Evolutionary conservation across 2,329 filamentous ascomycete species (phyloP).

Genomic region (Aspergillus sergii): DNA sequence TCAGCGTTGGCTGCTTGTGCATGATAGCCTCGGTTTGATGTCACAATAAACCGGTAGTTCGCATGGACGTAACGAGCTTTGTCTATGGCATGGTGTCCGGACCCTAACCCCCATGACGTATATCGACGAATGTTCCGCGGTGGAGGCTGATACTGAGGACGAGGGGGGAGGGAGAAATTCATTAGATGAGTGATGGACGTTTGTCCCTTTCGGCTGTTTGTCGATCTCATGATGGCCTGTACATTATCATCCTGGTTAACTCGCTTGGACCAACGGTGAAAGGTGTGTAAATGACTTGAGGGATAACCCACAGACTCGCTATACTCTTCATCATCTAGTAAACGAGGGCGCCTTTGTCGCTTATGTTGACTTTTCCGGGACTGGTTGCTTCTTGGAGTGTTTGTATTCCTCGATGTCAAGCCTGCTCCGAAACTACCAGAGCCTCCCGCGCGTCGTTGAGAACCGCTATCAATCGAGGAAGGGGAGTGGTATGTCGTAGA

Average conservation of each 20-base stretch:
- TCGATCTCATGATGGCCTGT: slow-evolving; percentile 64
- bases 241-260: slow-evolving; percentile 17
- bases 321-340: slow-evolving; percentile 83
- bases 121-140: slow-evolving; percentile 67
- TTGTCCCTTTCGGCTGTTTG: slow-evolving; percentile 79
- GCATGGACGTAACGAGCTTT: slow-evolving; percentile 93
- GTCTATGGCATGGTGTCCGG: slow-evolving; percentile 85
- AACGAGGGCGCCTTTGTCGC: slow-evolving; percentile 71
- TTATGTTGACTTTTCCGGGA: slow-evolving; percentile 79
- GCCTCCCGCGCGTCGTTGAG: slow-evolving; percentile 44
- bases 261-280: slow-evolving; percentile 6
- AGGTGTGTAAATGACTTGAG: background rate
- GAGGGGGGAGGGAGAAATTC: slow-evolving; percentile 81
- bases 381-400: slow-evolving; percentile 69
- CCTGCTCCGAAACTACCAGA: slow-evolving; percentile 46
- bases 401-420: slow-evolving; percentile 38
- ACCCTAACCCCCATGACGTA: slow-evolving; percentile 81
- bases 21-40: slow-evolving; percentile 76
- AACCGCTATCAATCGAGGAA: slow-evolving; percentile 36
- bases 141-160: slow-evolving; percentile 63
- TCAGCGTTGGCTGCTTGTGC: slow-evolving; percentile 84
- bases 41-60: slow-evolving; percentile 96
- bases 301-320: slow-evolving; percentile 68
- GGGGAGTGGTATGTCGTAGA: slow-evolving; percentile 37
- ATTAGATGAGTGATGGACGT: slow-evolving; percentile 97